Percentiles rank a stretch among this genome's conserved stretches.
These are phyloP conservation scores for Ocimum tenuiflorum DNA, from an alignment of 257 asterid species.

Conservation along the genomic window DNA sequence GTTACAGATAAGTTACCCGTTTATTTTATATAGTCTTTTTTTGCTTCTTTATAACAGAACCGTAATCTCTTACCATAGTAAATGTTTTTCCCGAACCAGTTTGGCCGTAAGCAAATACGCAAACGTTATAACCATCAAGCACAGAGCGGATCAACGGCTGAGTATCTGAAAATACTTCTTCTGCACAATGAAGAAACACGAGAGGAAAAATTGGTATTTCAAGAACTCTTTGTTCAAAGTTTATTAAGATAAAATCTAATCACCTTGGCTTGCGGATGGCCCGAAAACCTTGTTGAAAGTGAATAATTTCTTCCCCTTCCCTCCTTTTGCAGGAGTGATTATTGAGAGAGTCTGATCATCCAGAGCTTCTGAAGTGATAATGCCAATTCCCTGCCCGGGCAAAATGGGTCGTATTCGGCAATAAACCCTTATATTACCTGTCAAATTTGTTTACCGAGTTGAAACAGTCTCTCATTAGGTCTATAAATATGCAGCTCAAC, in stretches of 20 bases:
- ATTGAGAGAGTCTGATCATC: conserved; percentile 56
- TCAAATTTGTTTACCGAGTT: conserved; percentile 19
- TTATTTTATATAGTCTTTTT: too few species aligned
- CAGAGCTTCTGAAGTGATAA: conserved; percentile 45
- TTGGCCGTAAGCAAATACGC: conserved; percentile 95
- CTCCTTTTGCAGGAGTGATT: conserved; percentile 51
- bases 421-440: conserved; percentile 85
- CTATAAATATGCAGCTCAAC: background rate
- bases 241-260: conserved; percentile 20
- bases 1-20: conserved; percentile 2
- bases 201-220: conserved; percentile 9
- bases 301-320: conserved; percentile 64
- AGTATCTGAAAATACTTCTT: conserved; percentile 66
- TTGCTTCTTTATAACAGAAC: background rate
- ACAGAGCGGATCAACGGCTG: conserved; percentile 83
- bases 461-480: background rate
- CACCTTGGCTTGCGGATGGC: conserved; percentile 84
- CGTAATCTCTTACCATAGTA: conserved; percentile 57
- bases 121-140: conserved; percentile 81
- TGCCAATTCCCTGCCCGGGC: conserved; percentile 41
- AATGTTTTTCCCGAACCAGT: conserved; percentile 90
- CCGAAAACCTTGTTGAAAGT: conserved; percentile 76
- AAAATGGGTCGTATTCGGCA: conserved; percentile 76
- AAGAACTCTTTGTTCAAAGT: background rate
- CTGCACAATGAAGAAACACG: conserved; percentile 37